Conservation (phyloP, 805 yeast species). For the Candida cerambycidarum region DNA sequence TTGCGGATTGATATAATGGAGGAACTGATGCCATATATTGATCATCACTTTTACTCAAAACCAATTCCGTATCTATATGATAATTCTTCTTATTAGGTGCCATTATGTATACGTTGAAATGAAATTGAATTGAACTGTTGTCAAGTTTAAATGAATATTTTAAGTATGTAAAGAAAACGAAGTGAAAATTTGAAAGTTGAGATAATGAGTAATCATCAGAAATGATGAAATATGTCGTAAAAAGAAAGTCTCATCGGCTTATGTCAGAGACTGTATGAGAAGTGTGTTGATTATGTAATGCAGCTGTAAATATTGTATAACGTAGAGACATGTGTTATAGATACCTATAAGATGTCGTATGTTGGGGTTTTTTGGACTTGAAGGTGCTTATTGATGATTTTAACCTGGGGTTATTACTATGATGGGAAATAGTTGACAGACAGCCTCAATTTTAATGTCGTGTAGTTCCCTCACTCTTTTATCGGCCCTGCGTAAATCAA, state of each 20-base stretch:
- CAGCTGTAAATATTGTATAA: too few species aligned
- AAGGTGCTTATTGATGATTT: too few species aligned
- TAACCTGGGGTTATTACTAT: too few species aligned
- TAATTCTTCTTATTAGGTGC: slow-evolving; percentile 33
- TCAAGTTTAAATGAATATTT: not conserved
- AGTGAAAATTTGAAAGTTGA: not conserved
- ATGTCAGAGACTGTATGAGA: not conserved
- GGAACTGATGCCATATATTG: slow-evolving; percentile 78
- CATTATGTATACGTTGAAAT: slow-evolving; percentile 1
- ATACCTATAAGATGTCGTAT: too few species aligned
- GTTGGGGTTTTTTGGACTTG: too few species aligned
- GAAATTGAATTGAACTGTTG: not conserved
- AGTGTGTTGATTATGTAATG: too few species aligned
- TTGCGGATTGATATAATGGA: slow-evolving; percentile 92
- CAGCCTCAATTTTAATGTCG: not conserved
- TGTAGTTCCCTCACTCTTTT: not conserved
- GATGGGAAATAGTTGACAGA: too few species aligned
- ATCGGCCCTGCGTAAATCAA: too few species aligned
- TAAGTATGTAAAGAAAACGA: too few species aligned
- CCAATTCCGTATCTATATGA: slow-evolving; percentile 69
- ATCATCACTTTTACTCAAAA: slow-evolving; percentile 59
- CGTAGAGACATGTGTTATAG: too few species aligned
- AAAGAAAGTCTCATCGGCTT: not conserved
- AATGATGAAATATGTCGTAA: slow-evolving; percentile 6
- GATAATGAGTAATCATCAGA: slow-evolving; percentile 2